These are phyloP conservation scores for Apophysomyces trapeziformis DNA, from an alignment of 371 early-diverging fungal species.

Conservation along the genomic window DNA sequence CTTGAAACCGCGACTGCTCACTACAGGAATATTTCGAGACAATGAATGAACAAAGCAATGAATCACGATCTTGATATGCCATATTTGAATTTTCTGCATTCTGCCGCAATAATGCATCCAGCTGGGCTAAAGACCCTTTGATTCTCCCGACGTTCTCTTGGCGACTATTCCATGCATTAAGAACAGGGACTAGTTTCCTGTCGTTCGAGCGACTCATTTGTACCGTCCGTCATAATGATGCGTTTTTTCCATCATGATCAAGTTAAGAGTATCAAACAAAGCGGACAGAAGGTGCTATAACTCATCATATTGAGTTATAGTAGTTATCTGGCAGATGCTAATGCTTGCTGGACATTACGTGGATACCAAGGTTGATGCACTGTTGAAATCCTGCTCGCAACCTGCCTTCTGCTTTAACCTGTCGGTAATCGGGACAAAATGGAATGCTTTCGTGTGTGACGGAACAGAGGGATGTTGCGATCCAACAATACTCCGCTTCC, in stretches of 20 bases:
- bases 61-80: too few relatives aligned
- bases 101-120: neutral
- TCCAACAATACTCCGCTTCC: neutral
- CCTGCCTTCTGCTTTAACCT: neutral
- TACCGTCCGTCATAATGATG: neutral
- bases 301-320: neutral
- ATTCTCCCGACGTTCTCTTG: neutral
- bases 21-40: too few relatives aligned
- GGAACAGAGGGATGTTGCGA: neutral
- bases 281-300: neutral
- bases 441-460: neutral
- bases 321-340: too few relatives aligned
- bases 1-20: too few relatives aligned
- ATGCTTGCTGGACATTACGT: too few relatives aligned
- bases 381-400: neutral
- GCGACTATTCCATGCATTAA: neutral
- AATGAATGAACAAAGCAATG: too few relatives aligned
- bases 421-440: neutral
- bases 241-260: neutral
- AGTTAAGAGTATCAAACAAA: neutral
- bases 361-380: too few relatives aligned
- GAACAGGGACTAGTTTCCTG: neutral
- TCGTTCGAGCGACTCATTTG: neutral
- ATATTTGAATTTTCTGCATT: too few relatives aligned
- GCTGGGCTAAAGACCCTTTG: neutral